A percentile compares a stretch with the other conserved stretches of the same genome.
Evolutionary conservation across 2,329 filamentous ascomycete genomes (phyloP).

Genomic region (Cadophora malorum): DNA sequence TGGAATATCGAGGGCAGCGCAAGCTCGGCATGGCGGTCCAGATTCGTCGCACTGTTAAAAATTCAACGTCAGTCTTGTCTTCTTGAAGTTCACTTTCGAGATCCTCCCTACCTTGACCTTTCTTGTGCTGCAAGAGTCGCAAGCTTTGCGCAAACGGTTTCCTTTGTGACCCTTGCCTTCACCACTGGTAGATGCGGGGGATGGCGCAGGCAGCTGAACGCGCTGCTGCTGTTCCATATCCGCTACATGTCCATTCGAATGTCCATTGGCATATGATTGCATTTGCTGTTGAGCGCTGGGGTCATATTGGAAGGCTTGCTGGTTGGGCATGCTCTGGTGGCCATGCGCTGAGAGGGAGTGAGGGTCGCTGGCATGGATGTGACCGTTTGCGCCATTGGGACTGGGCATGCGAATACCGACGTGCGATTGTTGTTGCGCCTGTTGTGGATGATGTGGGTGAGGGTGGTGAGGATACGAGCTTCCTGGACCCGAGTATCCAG

Average conservation of each 20-base stretch:
- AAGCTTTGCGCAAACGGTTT: slow-evolving; percentile 55
- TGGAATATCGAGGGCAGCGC: slow-evolving; percentile 67
- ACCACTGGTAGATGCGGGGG: slow-evolving; percentile 27
- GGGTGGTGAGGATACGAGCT: slow-evolving; percentile 14
- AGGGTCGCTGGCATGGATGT: slow-evolving; percentile 1
- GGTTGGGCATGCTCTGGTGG: slow-evolving; percentile 18
- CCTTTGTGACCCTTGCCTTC: slow-evolving; percentile 40
- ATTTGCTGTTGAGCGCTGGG: slow-evolving; percentile 25
- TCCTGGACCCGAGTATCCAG: slow-evolving; percentile 31
- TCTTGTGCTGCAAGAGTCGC: slow-evolving; percentile 58
- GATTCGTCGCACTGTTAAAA: slow-evolving; percentile 65
- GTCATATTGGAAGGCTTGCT: slow-evolving; percentile 27
- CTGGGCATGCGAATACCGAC: slow-evolving; percentile 1
- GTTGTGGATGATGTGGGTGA: slow-evolving; percentile 12
- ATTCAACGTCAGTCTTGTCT: slow-evolving; percentile 1
- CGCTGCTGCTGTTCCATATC: slow-evolving; percentile 26
- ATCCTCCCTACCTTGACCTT: slow-evolving; percentile 55
- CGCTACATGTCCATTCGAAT: slow-evolving; percentile 22
- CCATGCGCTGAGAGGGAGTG: slow-evolving; percentile 19
- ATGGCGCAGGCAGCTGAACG: slow-evolving; percentile 18
- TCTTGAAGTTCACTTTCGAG: not conserved
- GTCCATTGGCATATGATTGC: slow-evolving; percentile 32
- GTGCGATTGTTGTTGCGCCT: not conserved
- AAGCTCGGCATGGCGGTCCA: slow-evolving; percentile 70
- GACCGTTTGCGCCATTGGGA: slow-evolving; percentile 6